phyloP scores from a whole-genome alignment of 2,329 filamentous ascomycete species.

The Byssoonygena ceratinophila region DNA sequence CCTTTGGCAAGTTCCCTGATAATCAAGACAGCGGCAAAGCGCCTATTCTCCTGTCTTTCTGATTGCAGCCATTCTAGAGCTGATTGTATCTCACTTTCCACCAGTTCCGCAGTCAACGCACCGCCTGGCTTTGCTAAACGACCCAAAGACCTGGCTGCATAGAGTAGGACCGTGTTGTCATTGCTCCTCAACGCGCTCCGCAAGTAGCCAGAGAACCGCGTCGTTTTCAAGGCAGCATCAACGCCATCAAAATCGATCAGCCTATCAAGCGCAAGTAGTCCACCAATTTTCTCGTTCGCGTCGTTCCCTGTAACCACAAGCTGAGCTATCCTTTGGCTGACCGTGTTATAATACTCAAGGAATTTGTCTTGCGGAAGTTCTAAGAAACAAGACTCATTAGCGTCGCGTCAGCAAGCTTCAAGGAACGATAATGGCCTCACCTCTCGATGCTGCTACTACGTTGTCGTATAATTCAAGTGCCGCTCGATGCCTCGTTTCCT shows the following conservation, averaged over 20 bases:
- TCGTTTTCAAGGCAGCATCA: slow-evolving; percentile 85
- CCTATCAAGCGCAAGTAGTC: slow-evolving; percentile 80
- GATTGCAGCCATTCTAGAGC: slow-evolving; percentile 95
- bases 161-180: slow-evolving; percentile 81
- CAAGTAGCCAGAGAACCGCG: slow-evolving; percentile 83
- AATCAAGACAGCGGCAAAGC: slow-evolving; percentile 86
- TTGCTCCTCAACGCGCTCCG: slow-evolving; percentile 80
- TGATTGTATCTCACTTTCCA: slow-evolving; percentile 93
- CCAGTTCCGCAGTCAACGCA: slow-evolving; percentile 84
- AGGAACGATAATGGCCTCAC: slow-evolving; percentile 21
- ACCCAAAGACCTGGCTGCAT: slow-evolving; percentile 78
- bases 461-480: slow-evolving; percentile 40
- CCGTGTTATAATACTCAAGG: slow-evolving; percentile 54
- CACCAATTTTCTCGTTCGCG: slow-evolving; percentile 77
- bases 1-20: slow-evolving; percentile 83
- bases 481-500: slow-evolving; percentile 40
- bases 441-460: slow-evolving; percentile 38
- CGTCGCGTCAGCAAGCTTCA: neutral
- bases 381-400: slow-evolving; percentile 23
- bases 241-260: slow-evolving; percentile 95
- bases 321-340: slow-evolving; percentile 55
- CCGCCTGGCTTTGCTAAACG: slow-evolving; percentile 86
- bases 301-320: slow-evolving; percentile 80
- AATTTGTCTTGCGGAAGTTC: slow-evolving; percentile 78
- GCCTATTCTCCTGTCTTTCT: slow-evolving; percentile 81